Evolutionary conservation across 1,284 basidiomycete species (phyloP), one percentile per base, ranked within the genome.

Genomic region (Trametes pubescens): DNA sequence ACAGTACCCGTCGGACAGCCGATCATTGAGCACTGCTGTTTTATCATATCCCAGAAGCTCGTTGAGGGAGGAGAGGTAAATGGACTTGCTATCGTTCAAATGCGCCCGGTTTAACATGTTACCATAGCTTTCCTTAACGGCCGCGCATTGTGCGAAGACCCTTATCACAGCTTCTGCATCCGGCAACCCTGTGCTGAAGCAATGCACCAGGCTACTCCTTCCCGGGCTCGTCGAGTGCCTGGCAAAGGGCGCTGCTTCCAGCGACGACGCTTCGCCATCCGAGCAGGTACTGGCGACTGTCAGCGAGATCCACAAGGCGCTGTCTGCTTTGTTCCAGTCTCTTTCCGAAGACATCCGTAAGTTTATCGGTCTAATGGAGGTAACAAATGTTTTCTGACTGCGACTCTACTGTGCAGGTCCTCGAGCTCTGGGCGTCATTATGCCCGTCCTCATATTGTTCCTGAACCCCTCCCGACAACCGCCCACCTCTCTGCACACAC

Each of bases 141-240:
- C 95, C 2, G 87, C 92, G 1, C 94, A 98, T 71, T 98, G 96
- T 72, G 86, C 92, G 0, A 92, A 92, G 69, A 95, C 95, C 0
- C 78, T 97, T 37, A 82, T 96, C 43, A 77, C 86, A 9, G 86
- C 92, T 16, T 84, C 89, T 5, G 79, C 84, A 13, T 79, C 87
- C 7, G 87, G 89, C 53, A 84, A 89, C 73, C 72, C 84, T 0
- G 77, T 91, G n/a, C 83, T 97, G 26, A 87, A 89, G 44, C 86
- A 91, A 66, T 94, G 91, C 68, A 83, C 88, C 6, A 85, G 87
- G 58, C 81, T 92, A 57, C 81, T 98, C 18, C 76, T 98, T 6
- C 93, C 96, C 0, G 89, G 88, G 0, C 78, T 98, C 62, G 87
- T 98, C 26, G 88, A 89, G 68, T 93, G 89, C 72, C 79, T 96